Conservation (phyloP, 345 rosid species). For the Syzygium aromaticum region DNA sequence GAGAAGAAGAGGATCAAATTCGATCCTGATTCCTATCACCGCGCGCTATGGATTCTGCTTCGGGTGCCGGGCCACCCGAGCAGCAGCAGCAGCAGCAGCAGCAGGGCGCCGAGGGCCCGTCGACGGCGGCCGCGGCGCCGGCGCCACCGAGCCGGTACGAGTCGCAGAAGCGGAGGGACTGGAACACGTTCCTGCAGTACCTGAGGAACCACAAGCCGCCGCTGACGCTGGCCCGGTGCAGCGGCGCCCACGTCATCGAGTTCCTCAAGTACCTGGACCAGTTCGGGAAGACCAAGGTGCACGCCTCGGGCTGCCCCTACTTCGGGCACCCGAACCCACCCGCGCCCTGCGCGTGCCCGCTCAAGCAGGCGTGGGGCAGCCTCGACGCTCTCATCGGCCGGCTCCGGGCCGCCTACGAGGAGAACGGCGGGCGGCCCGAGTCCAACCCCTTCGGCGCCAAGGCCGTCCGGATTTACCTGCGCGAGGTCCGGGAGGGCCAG, state of each 20-base stretch:
- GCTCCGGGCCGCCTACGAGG: constrained; percentile 10
- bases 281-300: constrained; percentile 16
- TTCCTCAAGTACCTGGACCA: constrained; percentile 14
- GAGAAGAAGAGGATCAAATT: not conserved
- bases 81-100: not conserved
- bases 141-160: constrained; percentile 10
- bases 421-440: constrained; percentile 7
- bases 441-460: constrained; percentile 12
- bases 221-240: constrained; percentile 10
- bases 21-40: not conserved
- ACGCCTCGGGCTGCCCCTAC: constrained; percentile 4
- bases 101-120: not conserved
- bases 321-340: constrained; percentile 9
- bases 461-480: constrained; percentile 11
- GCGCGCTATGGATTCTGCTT: not conserved
- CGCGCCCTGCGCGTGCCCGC: constrained; percentile 7
- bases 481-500: constrained; percentile 10
- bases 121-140: not conserved
- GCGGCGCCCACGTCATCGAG: constrained; percentile 15
- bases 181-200: constrained; percentile 13
- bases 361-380: constrained; percentile 13
- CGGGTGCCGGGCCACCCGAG: not conserved
- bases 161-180: constrained; percentile 15
- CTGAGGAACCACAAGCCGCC: constrained; percentile 12
- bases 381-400: constrained; percentile 15